Evolutionary conservation across 345 rosid genomes (phyloP).

Genomic region (Citrus cavaleriei): DNA sequence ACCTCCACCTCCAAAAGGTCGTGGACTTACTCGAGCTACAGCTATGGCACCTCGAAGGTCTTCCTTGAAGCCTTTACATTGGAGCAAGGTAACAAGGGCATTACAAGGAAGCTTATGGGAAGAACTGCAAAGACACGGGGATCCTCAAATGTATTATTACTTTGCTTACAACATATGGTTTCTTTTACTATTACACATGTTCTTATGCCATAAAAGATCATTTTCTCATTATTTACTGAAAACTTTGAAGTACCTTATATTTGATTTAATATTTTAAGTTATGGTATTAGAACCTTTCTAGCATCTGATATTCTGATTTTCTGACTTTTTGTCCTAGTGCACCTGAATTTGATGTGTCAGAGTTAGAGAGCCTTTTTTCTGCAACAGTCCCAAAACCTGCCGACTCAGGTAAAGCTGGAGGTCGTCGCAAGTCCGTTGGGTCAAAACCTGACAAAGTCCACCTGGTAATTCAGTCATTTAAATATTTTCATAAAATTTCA

Average conservation of each 20-base stretch:
- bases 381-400: conserved; percentile 70
- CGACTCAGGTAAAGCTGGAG: conserved; percentile 58
- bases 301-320: conserved; percentile 10
- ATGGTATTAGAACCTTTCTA: conserved; percentile 2
- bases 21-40: conserved; percentile 53
- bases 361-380: conserved; percentile 89
- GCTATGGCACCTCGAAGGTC: conserved; percentile 63
- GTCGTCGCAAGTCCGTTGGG: conserved; percentile 68
- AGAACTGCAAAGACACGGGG: conserved; percentile 89
- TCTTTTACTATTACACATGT: not conserved
- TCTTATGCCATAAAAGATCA: not conserved
- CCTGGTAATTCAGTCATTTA: conserved; percentile 50
- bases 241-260: not conserved
- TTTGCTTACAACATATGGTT: conserved; percentile 18
- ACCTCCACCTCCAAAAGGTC: conserved; percentile 88
- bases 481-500: not conserved
- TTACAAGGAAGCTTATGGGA: conserved; percentile 99
- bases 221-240: not conserved
- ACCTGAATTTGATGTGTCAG: conserved; percentile 91
- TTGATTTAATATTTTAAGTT: conserved; percentile 2
- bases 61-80: conserved; percentile 91
- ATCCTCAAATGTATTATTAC: conserved; percentile 63
- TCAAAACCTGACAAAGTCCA: conserved; percentile 80
- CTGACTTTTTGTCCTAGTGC: conserved; percentile 38
- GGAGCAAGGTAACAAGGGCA: conserved; percentile 98